Evolutionary conservation across 805 yeast genomes (phyloP).

Genomic region (Candida qinlingensis): DNA sequence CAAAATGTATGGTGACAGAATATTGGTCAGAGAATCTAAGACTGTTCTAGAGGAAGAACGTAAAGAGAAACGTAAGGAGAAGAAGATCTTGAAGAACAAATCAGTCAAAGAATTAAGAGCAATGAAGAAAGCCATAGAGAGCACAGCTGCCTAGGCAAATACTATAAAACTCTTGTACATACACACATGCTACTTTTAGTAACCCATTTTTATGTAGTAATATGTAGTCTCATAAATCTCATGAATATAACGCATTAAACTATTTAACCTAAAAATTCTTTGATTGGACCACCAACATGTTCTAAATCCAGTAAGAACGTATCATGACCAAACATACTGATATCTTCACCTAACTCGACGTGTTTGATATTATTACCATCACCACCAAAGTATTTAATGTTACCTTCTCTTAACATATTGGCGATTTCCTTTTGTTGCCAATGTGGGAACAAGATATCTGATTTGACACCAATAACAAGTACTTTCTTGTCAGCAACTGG

Average conservation of each 20-base stretch:
- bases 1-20: slow-evolving; percentile 71
- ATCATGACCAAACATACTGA: slow-evolving; percentile 86
- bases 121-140: slow-evolving; percentile 21
- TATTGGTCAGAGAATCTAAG: slow-evolving; percentile 52
- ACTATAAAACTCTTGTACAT: slow-evolving; percentile 6
- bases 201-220: background rate
- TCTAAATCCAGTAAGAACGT: slow-evolving; percentile 78
- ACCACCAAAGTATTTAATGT: slow-evolving; percentile 27
- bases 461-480: slow-evolving; percentile 85
- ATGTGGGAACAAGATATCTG: slow-evolving; percentile 86
- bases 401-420: slow-evolving; percentile 42
- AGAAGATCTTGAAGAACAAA: slow-evolving; percentile 30
- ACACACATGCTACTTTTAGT: background rate
- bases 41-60: slow-evolving; percentile 41
- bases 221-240: background rate
- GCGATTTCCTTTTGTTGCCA: slow-evolving; percentile 91
- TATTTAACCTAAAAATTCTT: slow-evolving; percentile 46
- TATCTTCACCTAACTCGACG: slow-evolving; percentile 68
- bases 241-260: background rate
- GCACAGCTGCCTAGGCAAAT: slow-evolving; percentile 5
- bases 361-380: slow-evolving; percentile 44
- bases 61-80: slow-evolving; percentile 42
- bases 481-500: slow-evolving; percentile 60
- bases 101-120: slow-evolving; percentile 22
- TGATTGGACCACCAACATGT: slow-evolving; percentile 75